Evolutionary conservation across 2,329 filamentous ascomycete genomes (phyloP), one percentile per base, ranked within the genome.

Genomic region (Epichloe bromicola): DNA sequence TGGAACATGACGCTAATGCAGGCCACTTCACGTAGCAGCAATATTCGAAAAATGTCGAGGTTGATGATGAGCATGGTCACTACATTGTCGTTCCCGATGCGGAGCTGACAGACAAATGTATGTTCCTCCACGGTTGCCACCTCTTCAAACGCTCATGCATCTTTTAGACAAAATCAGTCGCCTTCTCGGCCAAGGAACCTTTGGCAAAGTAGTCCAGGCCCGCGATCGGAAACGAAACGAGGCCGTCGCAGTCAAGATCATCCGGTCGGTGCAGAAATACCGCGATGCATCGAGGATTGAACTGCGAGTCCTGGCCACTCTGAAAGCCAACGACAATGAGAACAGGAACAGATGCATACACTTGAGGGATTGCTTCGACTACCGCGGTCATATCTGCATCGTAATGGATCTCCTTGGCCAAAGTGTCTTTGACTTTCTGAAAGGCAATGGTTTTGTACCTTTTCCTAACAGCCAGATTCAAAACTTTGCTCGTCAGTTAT

Each of bases 391-490:
- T 64, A 97, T 98, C 59, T 98, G 93, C 74, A 84, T 84, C 53
- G 80, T 84, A 50, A 84, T 82, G 79, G 80, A 84, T 57, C 69
- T 84, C 3, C 79, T 97, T 34, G 91, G 91, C 46, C 91, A 96
- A 63, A 97, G 91, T 61, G 91, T 98, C 49, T 98, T 98, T 65
- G 93, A 98, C 69, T 98, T 98, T 60, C 76, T 98, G 46, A 98
- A 98, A 72, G 83, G 85, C 62, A 97, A 97, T 63, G 79, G 81
- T 57, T 98, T 98, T 63, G 89, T 95, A 17, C 93, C 93, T 1
- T 98, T 98, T 63, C 93, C 93, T 12, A 97, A 94, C 74, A 96
- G 90, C 58, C 93, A 98, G 68, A 98, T 98, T 53, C 93, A 97
- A 67, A 91, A 81, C 65, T 97, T 98, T 74, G 93, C 93, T 46